Conservation (phyloP, 805 yeast genomes). For the Myxozyma vanderwaltii region DNA sequence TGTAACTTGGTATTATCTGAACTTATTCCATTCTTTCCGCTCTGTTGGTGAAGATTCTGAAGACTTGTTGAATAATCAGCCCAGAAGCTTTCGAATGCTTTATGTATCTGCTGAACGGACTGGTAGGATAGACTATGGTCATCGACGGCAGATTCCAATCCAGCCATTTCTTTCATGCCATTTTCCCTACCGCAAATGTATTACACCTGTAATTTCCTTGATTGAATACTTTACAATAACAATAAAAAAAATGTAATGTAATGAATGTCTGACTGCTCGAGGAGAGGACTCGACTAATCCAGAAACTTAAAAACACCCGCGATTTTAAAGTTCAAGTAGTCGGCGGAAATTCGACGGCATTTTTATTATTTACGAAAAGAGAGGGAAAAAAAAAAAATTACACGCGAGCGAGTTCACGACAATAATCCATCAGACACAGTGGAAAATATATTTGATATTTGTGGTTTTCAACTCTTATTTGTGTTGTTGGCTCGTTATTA, state of each 20-base stretch:
- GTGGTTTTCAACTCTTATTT: neutral
- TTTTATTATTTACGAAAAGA: neutral
- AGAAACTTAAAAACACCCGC: neutral
- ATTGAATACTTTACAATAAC: no score
- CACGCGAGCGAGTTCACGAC: conserved; percentile 3
- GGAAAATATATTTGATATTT: no score
- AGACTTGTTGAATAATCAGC: neutral
- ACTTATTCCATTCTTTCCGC: neutral
- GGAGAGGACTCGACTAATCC: neutral
- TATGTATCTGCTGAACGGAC: conserved; percentile 18
- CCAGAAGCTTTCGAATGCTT: conserved; percentile 18
- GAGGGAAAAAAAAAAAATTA: conserved; percentile 16
- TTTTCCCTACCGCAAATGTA: neutral
- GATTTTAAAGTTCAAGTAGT: neutral
- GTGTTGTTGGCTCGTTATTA: neutral
- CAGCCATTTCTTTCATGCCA: neutral
- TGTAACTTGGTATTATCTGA: neutral
- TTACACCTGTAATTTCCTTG: no score
- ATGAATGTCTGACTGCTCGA: no score
- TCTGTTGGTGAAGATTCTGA: neutral
- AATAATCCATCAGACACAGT: no score
- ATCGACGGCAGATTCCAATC: conserved; percentile 7
- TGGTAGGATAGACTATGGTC: conserved; percentile 21
- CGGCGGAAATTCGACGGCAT: neutral
- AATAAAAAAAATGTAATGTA: no score